Evolutionary conservation across 192 early-diverging fungal species (phyloP).

Genomic region (Entrophospora sp.): DNA sequence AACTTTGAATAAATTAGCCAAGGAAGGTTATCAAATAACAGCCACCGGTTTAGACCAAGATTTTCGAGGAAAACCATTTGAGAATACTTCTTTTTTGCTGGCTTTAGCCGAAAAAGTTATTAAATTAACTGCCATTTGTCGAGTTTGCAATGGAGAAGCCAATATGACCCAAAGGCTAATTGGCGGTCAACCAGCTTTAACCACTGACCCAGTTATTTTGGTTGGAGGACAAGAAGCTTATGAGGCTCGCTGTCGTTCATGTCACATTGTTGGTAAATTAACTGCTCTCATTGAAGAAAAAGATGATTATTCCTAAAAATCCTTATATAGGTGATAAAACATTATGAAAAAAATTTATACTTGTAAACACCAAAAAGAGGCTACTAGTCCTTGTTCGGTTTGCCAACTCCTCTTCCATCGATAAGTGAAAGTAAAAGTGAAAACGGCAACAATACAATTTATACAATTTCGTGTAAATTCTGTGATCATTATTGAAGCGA

Average conservation of each 20-base stretch:
- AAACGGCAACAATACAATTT: too few relatives aligned
- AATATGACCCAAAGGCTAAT: not conserved
- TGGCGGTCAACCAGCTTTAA: not conserved
- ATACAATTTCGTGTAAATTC: too few relatives aligned
- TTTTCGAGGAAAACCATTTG: not conserved
- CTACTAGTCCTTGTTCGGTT: too few relatives aligned
- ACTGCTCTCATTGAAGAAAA: too few relatives aligned
- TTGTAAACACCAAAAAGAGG: too few relatives aligned
- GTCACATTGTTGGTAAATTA: too few relatives aligned
- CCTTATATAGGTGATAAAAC: too few relatives aligned
- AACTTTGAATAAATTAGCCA: not conserved
- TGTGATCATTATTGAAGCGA: too few relatives aligned
- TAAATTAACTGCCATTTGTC: not conserved
- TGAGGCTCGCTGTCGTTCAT: not conserved
- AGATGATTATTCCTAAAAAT: too few relatives aligned
- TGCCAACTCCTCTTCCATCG: too few relatives aligned
- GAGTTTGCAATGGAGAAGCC: not conserved
- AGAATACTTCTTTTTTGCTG: not conserved
- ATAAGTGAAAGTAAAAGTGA: too few relatives aligned
- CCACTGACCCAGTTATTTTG: not conserved
- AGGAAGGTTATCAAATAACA: not conserved
- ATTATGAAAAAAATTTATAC: too few relatives aligned
- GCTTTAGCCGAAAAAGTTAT: not conserved
- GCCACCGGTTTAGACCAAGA: not conserved
- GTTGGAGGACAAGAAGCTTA: not conserved